Evolutionary conservation across 345 rosid genomes (phyloP), one percentile per base, ranked within the genome.

Genomic region (Capsella bursapastoris): DNA sequence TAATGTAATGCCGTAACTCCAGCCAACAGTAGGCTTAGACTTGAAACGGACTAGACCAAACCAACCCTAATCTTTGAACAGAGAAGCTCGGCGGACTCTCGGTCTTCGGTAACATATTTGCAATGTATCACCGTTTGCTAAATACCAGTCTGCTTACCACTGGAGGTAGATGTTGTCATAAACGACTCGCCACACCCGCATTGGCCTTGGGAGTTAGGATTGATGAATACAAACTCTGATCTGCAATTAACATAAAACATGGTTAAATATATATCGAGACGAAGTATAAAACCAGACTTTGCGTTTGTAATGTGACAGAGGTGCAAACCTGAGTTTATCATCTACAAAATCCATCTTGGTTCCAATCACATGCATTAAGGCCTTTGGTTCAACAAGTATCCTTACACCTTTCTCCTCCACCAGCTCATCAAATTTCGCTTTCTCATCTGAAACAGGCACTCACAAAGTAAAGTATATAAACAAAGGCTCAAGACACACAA

Each of bases 151-250:
- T 53, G 71, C 81, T 78, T 82, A 55, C 85, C 78, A 52, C 65
- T 77, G 0, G 83, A 49, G 66, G 70, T 73, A 69, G 82, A 81
- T 49, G 81, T 80, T 31, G 96, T 92, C 92, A 92, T 86, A 65
- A 92, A 92, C 35, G 97, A 92, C 67, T 92, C 96, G 27, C 97
- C 97, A 61, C 97, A 92, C 14, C 97, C 97, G 64, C 97, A 90
- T 67, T 92, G 89, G 18, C 97, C 97, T 83, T 87, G 80, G 0
- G 97, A 92, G 85, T 92, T 90, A 3, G 94, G 97, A 80, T 90
- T 92, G 73, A 90, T 84, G 72, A 90, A 92, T 29, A 92, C 81
- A 68, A 89, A 92, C 73, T 92, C 97, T 32, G 96, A 88, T 68
- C 97, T 92, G 84, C 22, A 72, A 5, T 61, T 16, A 60, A 25